Evolutionary conservation across 2,329 filamentous ascomycete genomes (phyloP), one percentile per base, ranked within the genome.

Genomic region (Talaromyces marneffei): DNA sequence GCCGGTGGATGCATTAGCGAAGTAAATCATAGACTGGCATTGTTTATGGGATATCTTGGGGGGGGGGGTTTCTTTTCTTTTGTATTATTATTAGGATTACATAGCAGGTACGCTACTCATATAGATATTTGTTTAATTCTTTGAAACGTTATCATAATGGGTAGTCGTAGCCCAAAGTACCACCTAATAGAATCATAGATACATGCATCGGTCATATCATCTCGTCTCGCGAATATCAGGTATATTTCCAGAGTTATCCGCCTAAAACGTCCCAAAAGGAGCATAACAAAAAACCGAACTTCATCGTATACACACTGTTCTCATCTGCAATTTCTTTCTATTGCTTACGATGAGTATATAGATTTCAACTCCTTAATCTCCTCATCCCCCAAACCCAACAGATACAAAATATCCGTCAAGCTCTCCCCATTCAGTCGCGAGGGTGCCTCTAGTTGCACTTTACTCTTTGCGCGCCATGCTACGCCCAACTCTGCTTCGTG

Each of bases 391-490:
- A 83, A 70, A 2, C 85, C 85, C 31, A 87, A 74, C 27, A 87
- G 71, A 71, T 85, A 83, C 58, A 86, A 72, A 57, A 87, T 72
- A 71, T 87, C 84, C 50, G 80, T 71, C 71, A 87, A 75, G 63
- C 76, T 83, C 66, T 81, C 78, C 10, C 80, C 80, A 67, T 87
- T 87, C 64, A 87, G 67, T 57, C 83, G 78, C 20, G 82, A 80
- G 1, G 85, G 85, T 12, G 85, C 85, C 65, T 83, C 80, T 64
- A 81, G 75, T 71, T 87, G 85, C 46, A 88, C 85, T 70, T 82
- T 86, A 54, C 79, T 80, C 77, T 88, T 88, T 31, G 85, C 85
- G 64, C 83, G 82, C 75, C 85, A 87, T 7, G 85, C 85, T 7
- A 87, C 80, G 9, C 85, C 85, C 46, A 87, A 69, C 6, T 84